These are phyloP conservation scores for Seminavis robusta DNA, from an alignment of 108 stramenopile species.

Conservation along the genomic window DNA sequence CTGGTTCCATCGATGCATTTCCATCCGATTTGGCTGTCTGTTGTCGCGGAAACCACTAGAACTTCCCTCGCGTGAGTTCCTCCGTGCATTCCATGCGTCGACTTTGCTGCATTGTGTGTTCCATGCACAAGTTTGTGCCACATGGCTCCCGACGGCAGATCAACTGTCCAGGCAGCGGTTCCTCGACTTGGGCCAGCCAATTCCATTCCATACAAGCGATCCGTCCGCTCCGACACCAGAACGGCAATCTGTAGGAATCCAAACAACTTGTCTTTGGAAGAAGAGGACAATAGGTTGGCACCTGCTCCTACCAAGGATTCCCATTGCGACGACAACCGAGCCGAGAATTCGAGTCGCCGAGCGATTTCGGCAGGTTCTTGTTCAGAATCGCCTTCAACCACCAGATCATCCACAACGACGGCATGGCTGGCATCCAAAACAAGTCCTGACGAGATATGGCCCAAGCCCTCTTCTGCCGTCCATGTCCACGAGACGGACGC, in stretches of 20 bases:
- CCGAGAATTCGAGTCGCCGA: constrained; percentile 37
- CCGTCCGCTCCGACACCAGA: constrained; percentile 46
- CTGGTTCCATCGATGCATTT: constrained; percentile 74
- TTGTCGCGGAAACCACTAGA: constrained; percentile 39
- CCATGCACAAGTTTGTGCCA: constrained; percentile 83
- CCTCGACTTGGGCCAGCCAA: constrained; percentile 44
- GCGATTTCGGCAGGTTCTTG: constrained; percentile 21
- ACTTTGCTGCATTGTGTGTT: constrained; percentile 44
- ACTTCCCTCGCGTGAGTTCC: constrained; percentile 70
- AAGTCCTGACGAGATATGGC: constrained; percentile 49
- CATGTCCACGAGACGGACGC: too few species aligned
- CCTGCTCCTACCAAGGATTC: constrained; percentile 21
- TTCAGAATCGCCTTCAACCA: constrained; percentile 45
- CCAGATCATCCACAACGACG: constrained; percentile 26
- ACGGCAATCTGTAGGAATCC: constrained; percentile 84
- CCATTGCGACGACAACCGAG: constrained; percentile 56
- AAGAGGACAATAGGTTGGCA: constrained; percentile 21
- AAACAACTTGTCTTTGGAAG: constrained; percentile 46
- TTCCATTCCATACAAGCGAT: constrained; percentile 66
- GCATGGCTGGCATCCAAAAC: constrained; percentile 79
- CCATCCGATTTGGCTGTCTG: constrained; percentile 41
- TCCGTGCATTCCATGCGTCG: constrained; percentile 63
- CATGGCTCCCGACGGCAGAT: constrained; percentile 43
- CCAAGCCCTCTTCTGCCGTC: constrained; percentile 75
- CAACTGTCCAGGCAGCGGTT: constrained; percentile 47